A percentile compares a stretch with the other conserved stretches of the same genome.
These are phyloP conservation scores for Blastobotrys buckinghamii DNA, from an alignment of 1,139 yeast species.

Conservation along the genomic window DNA sequence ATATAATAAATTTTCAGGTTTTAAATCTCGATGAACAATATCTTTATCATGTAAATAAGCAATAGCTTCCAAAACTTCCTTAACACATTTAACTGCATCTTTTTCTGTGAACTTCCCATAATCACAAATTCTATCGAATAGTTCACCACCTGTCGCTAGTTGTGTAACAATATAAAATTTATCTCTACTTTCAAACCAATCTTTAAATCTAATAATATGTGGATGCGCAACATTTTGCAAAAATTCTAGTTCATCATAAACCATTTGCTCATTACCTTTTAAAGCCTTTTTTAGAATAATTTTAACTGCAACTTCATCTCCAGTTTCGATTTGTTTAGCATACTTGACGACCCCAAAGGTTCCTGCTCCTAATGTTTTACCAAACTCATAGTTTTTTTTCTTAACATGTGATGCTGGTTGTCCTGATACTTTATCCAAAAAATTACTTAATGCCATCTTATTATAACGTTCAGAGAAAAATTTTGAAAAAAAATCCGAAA, in stretches of 20 bases:
- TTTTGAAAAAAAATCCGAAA: not conserved
- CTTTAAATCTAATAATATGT: constrained; percentile 75
- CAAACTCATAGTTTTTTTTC: constrained; percentile 63
- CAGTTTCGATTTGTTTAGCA: constrained; percentile 54
- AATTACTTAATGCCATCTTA: constrained; percentile 4
- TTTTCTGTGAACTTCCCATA: constrained; percentile 77
- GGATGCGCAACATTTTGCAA: constrained; percentile 65
- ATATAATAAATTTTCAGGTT: constrained; percentile 83
- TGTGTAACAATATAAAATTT: constrained; percentile 42
- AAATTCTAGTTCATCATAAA: constrained; percentile 68
- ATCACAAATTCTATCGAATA: constrained; percentile 74
- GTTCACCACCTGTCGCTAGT: constrained; percentile 87
- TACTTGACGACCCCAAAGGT: constrained; percentile 84
- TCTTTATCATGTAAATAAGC: constrained; percentile 63
- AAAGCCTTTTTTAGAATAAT: constrained; percentile 76
- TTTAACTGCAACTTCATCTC: constrained; percentile 79
- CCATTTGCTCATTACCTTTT: constrained; percentile 65
- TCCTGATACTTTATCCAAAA: constrained; percentile 50
- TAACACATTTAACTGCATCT: constrained; percentile 68
- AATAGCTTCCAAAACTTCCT: constrained; percentile 69
- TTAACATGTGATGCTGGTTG: constrained; percentile 67
- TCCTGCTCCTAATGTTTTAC: constrained; percentile 84
- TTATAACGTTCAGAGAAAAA: not conserved
- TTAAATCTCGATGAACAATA: constrained; percentile 85
- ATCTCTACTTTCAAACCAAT: constrained; percentile 82